A percentile compares a stretch with the other conserved stretches of the same genome.
Evolutionary conservation across 176 grass and related monocot species (phyloP).

Genomic region (Phoenix dactylifera): DNA sequence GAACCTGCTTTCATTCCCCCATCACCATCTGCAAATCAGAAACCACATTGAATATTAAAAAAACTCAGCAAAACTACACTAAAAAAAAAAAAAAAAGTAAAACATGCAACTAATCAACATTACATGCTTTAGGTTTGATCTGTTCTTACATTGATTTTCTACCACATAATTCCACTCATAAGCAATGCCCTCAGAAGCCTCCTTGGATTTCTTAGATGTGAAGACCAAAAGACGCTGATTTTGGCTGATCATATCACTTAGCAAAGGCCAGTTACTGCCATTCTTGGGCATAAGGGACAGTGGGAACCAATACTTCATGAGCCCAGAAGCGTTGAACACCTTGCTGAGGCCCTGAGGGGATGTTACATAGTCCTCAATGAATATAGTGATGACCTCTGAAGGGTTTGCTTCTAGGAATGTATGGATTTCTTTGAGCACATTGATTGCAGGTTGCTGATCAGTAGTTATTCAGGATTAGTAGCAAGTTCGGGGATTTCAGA

Average conservation of each 20-base stretch:
- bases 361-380: slow-evolving; percentile 69
- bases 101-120: neutral
- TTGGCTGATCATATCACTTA: slow-evolving; percentile 52
- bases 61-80: neutral
- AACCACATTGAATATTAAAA: neutral
- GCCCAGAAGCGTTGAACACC: slow-evolving; percentile 35
- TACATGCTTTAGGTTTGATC: neutral
- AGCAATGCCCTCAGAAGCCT: slow-evolving; percentile 32
- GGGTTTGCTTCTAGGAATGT: slow-evolving; percentile 55
- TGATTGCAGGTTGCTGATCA: slow-evolving; percentile 37
- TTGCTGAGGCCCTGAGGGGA: slow-evolving; percentile 25
- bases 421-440: slow-evolving; percentile 47
- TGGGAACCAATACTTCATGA: slow-evolving; percentile 48
- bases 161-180: slow-evolving; percentile 67
- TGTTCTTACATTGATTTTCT: slow-evolving; percentile 48
- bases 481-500: neutral
- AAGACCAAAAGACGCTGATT: slow-evolving; percentile 59
- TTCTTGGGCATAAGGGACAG: slow-evolving; percentile 35
- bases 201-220: slow-evolving; percentile 57
- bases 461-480: neutral
- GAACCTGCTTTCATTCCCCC: slow-evolving; percentile 25
- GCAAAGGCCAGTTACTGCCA: slow-evolving; percentile 53
- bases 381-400: slow-evolving; percentile 58
- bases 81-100: slow-evolving; percentile 4
- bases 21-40: slow-evolving; percentile 41